Evolutionary conservation across 2,329 filamentous ascomycete species (phyloP).

Genomic region (Arachnomyces sp.): DNA sequence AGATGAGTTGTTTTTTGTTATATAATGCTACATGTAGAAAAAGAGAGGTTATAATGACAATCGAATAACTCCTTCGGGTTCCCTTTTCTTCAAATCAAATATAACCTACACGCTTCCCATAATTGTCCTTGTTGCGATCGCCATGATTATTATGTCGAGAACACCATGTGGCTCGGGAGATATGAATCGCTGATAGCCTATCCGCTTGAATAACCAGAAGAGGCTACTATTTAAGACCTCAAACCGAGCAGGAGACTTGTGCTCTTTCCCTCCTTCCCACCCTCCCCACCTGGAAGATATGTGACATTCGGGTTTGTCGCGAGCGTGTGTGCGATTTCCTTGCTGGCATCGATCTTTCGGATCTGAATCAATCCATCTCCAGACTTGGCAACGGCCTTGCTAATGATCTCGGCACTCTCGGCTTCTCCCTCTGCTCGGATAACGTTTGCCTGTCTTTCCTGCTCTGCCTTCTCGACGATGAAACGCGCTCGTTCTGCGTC

Average conservation of each 20-base stretch:
- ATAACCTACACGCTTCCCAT: too few relatives aligned
- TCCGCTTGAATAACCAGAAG: too few relatives aligned
- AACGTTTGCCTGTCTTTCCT: constrained; percentile 96
- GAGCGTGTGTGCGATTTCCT: constrained; percentile 87
- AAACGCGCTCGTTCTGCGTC: constrained; percentile 95
- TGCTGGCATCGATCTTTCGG: constrained; percentile 91
- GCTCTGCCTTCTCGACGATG: constrained; percentile 97
- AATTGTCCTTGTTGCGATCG: too few relatives aligned
- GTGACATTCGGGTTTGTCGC: constrained; percentile 89
- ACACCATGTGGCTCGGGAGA: too few relatives aligned
- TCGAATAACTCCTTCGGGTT: too few relatives aligned
- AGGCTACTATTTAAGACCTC: constrained; percentile 38
- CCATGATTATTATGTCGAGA: too few relatives aligned
- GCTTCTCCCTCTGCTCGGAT: constrained; percentile 97
- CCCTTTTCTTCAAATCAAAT: too few relatives aligned
- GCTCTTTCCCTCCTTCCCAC: constrained; percentile 49
- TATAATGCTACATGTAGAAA: too few relatives aligned
- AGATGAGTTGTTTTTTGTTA: too few relatives aligned
- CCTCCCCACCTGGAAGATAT: constrained; percentile 70
- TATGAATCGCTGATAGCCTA: too few relatives aligned
- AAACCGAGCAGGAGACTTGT: constrained; percentile 61
- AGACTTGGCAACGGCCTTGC: constrained; percentile 82
- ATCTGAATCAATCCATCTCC: constrained; percentile 94
- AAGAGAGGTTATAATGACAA: too few relatives aligned
- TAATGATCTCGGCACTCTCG: constrained; percentile 91